These are phyloP conservation scores for Curvularia lunata DNA, from an alignment of 2,329 filamentous ascomycete species.

Conservation along the genomic window DNA sequence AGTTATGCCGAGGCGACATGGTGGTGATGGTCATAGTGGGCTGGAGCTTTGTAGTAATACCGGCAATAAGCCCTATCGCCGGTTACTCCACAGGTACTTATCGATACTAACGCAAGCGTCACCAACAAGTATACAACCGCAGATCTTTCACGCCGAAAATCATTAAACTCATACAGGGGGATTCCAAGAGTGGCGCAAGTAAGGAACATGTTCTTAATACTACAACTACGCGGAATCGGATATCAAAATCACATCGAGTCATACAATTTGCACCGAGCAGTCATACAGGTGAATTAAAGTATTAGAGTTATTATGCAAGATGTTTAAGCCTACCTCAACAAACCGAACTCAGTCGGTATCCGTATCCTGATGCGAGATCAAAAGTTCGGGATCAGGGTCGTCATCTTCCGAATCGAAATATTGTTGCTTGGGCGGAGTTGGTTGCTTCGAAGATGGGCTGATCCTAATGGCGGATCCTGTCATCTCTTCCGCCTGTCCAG, in stretches of 20 bases:
- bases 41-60: slow-evolving; percentile 13
- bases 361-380: slow-evolving; percentile 56
- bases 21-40: slow-evolving; percentile 10
- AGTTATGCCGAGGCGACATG: slow-evolving; percentile 15
- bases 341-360: slow-evolving; percentile 39
- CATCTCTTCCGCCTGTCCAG: slow-evolving; percentile 33
- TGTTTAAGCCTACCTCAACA: neutral
- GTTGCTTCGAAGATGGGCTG: slow-evolving; percentile 34
- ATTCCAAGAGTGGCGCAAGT: neutral
- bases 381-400: slow-evolving; percentile 56
- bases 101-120: slow-evolving; percentile 6
- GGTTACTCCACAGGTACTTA: slow-evolving; percentile 12
- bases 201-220: neutral
- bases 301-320: neutral
- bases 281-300: neutral
- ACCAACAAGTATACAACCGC: neutral
- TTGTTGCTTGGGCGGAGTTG: slow-evolving; percentile 35
- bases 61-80: slow-evolving; percentile 17
- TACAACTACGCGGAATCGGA: neutral
- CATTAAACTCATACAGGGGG: neutral
- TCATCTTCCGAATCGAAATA: slow-evolving; percentile 53
- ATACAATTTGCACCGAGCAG: neutral
- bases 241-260: neutral
- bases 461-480: slow-evolving; percentile 43
- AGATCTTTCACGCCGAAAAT: neutral